A percentile compares a stretch with the other conserved stretches of the same genome.
phyloP scores from a whole-genome alignment of 345 rosid species.

The Salix arbutifolia region DNA sequence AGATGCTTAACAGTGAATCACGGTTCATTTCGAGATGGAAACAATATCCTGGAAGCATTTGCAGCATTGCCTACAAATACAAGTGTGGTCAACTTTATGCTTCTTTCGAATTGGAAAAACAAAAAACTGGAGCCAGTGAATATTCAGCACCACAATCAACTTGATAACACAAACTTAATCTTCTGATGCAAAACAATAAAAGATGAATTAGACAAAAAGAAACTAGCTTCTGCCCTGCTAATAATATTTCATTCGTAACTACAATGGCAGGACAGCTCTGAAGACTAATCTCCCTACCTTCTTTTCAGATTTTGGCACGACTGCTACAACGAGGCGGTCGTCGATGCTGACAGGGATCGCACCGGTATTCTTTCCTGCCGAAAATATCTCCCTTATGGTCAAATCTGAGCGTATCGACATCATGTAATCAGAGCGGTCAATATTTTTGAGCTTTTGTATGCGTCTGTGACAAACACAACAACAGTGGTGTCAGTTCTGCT shows the following conservation, averaged over 20 bases:
- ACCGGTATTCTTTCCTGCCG: slow-evolving; percentile 35
- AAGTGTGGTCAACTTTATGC: not conserved
- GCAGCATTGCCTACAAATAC: slow-evolving; percentile 33
- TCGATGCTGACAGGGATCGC: slow-evolving; percentile 39
- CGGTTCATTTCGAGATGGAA: slow-evolving; percentile 34
- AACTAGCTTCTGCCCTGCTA: not conserved
- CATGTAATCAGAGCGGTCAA: slow-evolving; percentile 45
- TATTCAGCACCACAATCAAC: not conserved
- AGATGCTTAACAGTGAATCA: slow-evolving; percentile 32
- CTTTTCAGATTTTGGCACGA: slow-evolving; percentile 47
- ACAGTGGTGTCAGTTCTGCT: not conserved
- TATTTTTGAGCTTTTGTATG: slow-evolving; percentile 38
- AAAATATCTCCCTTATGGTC: slow-evolving; percentile 35
- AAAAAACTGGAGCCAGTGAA: not conserved
- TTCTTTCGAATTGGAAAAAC: not conserved
- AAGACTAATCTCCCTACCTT: slow-evolving; percentile 33
- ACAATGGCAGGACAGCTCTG: not conserved
- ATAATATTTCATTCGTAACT: not conserved
- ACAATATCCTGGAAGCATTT: slow-evolving; percentile 46
- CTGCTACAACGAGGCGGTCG: slow-evolving; percentile 37
- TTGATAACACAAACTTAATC: not conserved
- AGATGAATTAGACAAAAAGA: not conserved
- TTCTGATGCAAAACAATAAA: not conserved
- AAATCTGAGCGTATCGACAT: slow-evolving; percentile 39
- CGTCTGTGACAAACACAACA: slow-evolving; percentile 27